A percentile compares a stretch with the other conserved stretches of the same genome.
phyloP scores from a whole-genome alignment of 192 early-diverging fungal species.

The Dissophora globulifera region DNA sequence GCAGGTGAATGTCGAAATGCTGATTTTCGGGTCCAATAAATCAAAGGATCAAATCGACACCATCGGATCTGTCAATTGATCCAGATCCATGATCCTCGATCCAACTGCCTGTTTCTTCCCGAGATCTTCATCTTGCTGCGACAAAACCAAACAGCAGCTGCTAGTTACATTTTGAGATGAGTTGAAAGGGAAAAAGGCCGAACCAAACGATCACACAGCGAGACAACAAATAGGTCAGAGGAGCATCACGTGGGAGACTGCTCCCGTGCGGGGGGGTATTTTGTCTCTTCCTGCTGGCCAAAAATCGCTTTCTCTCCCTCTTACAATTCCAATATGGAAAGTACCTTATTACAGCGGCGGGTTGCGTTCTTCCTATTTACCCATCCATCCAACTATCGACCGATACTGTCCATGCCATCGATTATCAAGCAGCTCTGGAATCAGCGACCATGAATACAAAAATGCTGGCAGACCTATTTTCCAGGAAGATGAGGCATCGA shows the following conservation, averaged over 20 bases:
- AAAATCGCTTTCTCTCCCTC: slow-evolving; percentile 19
- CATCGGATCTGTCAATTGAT: slow-evolving; percentile 11
- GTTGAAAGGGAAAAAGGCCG: slow-evolving; percentile 25
- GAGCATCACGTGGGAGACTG: slow-evolving; percentile 3
- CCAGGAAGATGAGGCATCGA: too few relatives aligned
- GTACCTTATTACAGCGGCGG: slow-evolving; percentile 4
- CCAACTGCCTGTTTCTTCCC: neutral
- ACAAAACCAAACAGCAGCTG: too few relatives aligned
- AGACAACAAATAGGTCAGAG: neutral
- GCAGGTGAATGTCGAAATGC: slow-evolving; percentile 14
- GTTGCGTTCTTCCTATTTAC: neutral
- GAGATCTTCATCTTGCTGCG: too few relatives aligned
- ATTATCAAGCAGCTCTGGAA: neutral
- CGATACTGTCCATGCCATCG: neutral
- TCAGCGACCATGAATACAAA: neutral
- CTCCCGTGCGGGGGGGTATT: neutral
- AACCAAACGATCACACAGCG: slow-evolving; percentile 3
- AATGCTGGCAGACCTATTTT: neutral
- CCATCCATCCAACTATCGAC: slow-evolving; percentile 22
- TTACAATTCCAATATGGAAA: slow-evolving; percentile 45
- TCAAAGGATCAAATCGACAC: slow-evolving; percentile 15
- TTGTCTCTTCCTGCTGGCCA: too few relatives aligned
- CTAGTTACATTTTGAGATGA: slow-evolving; percentile 32
- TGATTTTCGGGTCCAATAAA: neutral
- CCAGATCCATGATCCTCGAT: neutral